Evolutionary conservation across 345 rosid species (phyloP), one percentile per base, ranked within the genome.

Genomic region (Camelina sativa): DNA sequence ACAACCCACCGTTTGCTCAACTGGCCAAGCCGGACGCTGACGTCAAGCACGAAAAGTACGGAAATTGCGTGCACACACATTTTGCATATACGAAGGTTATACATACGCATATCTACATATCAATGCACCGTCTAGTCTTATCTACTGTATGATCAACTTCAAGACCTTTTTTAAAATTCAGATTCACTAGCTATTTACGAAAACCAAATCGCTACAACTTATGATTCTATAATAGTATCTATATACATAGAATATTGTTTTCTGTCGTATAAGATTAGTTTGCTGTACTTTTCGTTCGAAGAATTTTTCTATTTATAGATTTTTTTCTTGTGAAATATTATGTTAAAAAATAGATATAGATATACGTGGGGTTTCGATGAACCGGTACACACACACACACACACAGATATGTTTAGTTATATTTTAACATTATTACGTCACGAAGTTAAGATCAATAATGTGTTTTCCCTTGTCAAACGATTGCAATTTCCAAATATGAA

Each of bases 11-110:
- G 53, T 47, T 66, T 37, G 67, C 78, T 58, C 67, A 37, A 58
- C 60, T 66, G 78, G 78, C 67, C 30, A 28, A 1, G 30, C 30
- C 30, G 4, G 30, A 28, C 30, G 5, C 61, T 48, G 23, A 59
- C 32, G 34, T 37, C 23, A 48, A 60, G 32, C 47, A 20, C 57
- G 64, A 23, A 55, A 7, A 23, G 52, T 67, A 51, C 63, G 57
- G 41, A 53, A 62, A 22, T 23, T 68, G 74, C 70, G 65, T 76
- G 70, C 69, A 62, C 16, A 5, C 75, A 44, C 65, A 76, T 69
- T 53, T 23, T 13, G 3, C 11, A 37, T 23, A 17, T 57, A n/a
- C 11, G 2, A 30, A 43, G 48, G 53, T 60, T 62, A 69, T 76
- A 68, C 5, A 69, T 76, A 68, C 3, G 69, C 69, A 53, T 30